Percentiles rank a stretch among this genome's conserved stretches.
phyloP scores from a whole-genome alignment of 331 rosid species.

The Saraca asoca region DNA sequence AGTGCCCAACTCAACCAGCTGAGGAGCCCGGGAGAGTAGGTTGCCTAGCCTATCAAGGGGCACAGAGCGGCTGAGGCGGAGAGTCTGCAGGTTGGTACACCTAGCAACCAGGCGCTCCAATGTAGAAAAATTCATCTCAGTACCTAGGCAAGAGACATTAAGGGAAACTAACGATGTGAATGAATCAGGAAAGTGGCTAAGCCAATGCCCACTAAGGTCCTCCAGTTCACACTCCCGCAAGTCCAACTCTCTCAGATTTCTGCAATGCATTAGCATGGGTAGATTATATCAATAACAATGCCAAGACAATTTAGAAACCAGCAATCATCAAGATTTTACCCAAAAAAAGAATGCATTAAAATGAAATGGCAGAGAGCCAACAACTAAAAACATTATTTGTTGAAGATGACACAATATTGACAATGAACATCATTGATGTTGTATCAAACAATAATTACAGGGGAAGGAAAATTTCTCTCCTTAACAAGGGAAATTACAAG shows the following conservation, averaged over 20 bases:
- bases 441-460: too few species aligned
- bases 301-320: too few species aligned
- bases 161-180: constrained; percentile 89
- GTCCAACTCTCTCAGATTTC: constrained; percentile 81
- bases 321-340: too few species aligned
- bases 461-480: too few species aligned
- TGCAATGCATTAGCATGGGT: constrained; percentile 38
- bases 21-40: constrained; percentile 68
- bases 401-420: too few species aligned
- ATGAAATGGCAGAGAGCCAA: too few species aligned
- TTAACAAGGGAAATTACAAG: too few species aligned
- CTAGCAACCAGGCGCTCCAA: constrained; percentile 81
- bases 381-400: too few species aligned
- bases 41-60: constrained; percentile 69
- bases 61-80: constrained; percentile 79
- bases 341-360: too few species aligned
- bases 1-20: constrained; percentile 78
- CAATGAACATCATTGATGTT: too few species aligned
- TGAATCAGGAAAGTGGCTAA: constrained; percentile 82
- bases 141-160: constrained; percentile 69
- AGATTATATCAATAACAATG: constrained; percentile 1
- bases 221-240: constrained; percentile 89
- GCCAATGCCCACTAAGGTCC: constrained; percentile 93
- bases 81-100: constrained; percentile 73
- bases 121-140: constrained; percentile 74